A percentile compares a stretch with the other conserved stretches of the same genome.
These are phyloP conservation scores for Diaporthe batatas DNA, from an alignment of 2,329 filamentous ascomycete species.

Conservation along the genomic window DNA sequence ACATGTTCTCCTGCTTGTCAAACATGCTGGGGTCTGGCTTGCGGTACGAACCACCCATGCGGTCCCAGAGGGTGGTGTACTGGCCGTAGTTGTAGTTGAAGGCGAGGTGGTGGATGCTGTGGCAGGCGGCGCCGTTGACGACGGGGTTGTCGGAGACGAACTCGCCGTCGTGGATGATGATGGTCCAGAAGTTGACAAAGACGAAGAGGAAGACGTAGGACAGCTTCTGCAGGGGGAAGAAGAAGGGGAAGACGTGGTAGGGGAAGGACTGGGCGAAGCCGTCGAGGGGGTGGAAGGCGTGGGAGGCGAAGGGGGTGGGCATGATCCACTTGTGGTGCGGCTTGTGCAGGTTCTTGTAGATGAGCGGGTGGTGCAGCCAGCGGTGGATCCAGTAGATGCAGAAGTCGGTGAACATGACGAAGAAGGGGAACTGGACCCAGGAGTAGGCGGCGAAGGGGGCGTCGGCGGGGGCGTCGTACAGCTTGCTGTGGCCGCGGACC, in stretches of 20 bases:
- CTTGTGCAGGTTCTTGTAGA: constrained; percentile 95
- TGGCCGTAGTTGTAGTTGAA: constrained; percentile 96
- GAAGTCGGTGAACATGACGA: constrained; percentile 89
- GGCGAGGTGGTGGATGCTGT: constrained; percentile 90
- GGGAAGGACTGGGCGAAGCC: constrained; percentile 90
- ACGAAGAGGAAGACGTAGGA: constrained; percentile 88
- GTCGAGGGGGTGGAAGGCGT: constrained; percentile 95
- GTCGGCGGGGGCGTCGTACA: constrained; percentile 84
- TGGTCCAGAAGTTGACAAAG: constrained; percentile 97
- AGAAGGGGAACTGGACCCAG: constrained; percentile 86
- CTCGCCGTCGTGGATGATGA: constrained; percentile 96
- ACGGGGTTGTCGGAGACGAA: constrained; percentile 92
- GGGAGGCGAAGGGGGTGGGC: constrained; percentile 92
- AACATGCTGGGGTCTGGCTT: constrained; percentile 90
- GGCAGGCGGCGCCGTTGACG: constrained; percentile 94
- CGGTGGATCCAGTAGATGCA: constrained; percentile 94
- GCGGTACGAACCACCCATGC: constrained; percentile 87
- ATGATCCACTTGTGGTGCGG: constrained; percentile 99
- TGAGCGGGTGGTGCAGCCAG: constrained; percentile 80
- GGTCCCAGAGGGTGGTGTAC: constrained; percentile 93
- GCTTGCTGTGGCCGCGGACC: constrained; percentile 85
- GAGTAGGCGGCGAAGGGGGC: constrained; percentile 85
- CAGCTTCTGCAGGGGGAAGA: constrained; percentile 93
- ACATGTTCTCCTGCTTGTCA: constrained; percentile 87
- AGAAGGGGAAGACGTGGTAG: constrained; percentile 92